Base-by-base conservation (phyloP, 345 rosid genomes). In the Lagerstroemia speciosa region DNA sequence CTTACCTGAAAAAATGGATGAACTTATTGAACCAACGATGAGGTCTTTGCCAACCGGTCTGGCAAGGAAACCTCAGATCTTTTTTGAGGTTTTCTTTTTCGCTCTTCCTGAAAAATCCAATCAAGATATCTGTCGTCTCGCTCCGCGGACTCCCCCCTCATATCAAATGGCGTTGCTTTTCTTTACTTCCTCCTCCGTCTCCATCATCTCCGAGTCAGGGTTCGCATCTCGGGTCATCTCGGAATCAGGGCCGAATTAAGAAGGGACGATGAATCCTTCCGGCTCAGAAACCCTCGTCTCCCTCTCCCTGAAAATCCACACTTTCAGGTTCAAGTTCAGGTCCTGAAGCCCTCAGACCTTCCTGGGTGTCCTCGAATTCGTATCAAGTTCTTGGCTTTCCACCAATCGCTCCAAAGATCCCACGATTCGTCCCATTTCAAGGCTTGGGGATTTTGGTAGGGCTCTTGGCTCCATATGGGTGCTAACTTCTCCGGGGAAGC, bases 401-500 rank as follows among this genome's bases (percentile, higher is more conserved):
- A 8, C 15, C 68, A 8, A 5, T 52, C 32, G 43, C 34, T 31
- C 8, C 70, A 17, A 5, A 2, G 34, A 58, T 14, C 33, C 19
- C 33, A 2, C 34, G 33, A 12, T 58, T 27, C 2, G 33, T 61
- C 31, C 17, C 24, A 8, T 22, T 27, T 8, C 20, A 57, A 37
- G 53, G 27, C 36, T 33, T 62, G 24, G 19, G 66, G 24, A 26
- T 43, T 41, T 20, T 55, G 45, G 20, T 68, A n/a, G 31, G 55
- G 61, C 36, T 26, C 27, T 53, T 30, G 43, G 53, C 30, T 48
- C 69, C 48, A 10, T n/a, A 84, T 84, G 86, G 86, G 89, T 64
- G 83, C 82, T 62, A 78, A 69, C 69, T 69, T 85, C 66, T 85
- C 89, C 8, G 78, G 75, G 8, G 61, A 61, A 10, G 20, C 14